phyloP scores from a whole-genome alignment of 176 grass and related monocot genomes.

The Typha latifolia region DNA sequence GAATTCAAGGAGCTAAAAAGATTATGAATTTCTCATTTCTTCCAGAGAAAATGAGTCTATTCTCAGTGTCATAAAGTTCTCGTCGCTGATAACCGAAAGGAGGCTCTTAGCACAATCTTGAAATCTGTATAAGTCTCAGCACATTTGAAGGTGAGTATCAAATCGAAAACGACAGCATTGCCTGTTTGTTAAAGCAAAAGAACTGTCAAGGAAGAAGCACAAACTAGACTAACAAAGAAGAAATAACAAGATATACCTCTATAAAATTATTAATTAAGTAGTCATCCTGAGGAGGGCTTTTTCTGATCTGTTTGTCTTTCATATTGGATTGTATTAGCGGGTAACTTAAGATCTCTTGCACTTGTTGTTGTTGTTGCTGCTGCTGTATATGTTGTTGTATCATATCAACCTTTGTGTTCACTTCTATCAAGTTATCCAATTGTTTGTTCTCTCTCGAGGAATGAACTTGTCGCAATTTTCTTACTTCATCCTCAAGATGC shows the following conservation, averaged over 20 bases:
- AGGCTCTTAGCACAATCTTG: neutral
- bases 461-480: slow-evolving; percentile 9
- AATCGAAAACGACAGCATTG: slow-evolving; percentile 21
- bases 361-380: slow-evolving; percentile 2
- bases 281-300: neutral
- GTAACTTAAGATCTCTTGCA: neutral
- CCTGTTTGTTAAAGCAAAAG: slow-evolving; percentile 13
- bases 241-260: slow-evolving; percentile 24
- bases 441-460: slow-evolving; percentile 15
- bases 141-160: neutral
- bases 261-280: slow-evolving; percentile 17
- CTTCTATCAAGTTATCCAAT: slow-evolving; percentile 15
- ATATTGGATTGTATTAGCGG: neutral
- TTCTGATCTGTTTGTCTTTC: neutral
- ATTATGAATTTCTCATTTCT: too few species aligned
- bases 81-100: neutral
- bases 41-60: neutral
- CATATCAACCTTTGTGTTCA: slow-evolving; percentile 20
- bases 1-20: too few species aligned
- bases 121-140: neutral
- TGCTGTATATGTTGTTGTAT: slow-evolving; percentile 23
- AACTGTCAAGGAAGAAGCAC: neutral
- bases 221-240: slow-evolving; percentile 7
- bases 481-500: slow-evolving; percentile 24
- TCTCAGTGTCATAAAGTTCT: neutral